Evolutionary conservation across 2,329 filamentous ascomycete species (phyloP).

Genomic region (Aureobasidium sp.): DNA sequence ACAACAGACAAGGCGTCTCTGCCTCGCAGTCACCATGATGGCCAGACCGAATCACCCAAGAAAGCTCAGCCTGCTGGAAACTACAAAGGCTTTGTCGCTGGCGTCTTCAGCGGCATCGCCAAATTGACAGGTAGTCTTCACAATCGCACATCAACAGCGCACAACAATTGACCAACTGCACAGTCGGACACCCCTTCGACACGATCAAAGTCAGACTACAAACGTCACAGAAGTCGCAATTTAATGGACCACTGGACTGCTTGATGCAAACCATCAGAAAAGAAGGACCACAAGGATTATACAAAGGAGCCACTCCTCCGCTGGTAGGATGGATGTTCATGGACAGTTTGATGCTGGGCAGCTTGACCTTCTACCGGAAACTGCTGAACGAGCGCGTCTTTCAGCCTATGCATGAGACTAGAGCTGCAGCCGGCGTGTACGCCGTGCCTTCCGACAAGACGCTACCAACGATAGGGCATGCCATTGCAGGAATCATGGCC

Average conservation of each 20-base stretch:
- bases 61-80: constrained; percentile 37
- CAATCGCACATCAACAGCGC: background rate
- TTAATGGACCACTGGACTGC: constrained; percentile 81
- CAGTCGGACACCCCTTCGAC: constrained; percentile 71
- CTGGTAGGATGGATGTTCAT: constrained; percentile 98
- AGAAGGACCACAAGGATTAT: constrained; percentile 78
- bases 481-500: constrained; percentile 77
- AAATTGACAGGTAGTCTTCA: constrained; percentile 69
- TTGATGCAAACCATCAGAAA: constrained; percentile 74
- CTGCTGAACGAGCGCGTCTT: constrained; percentile 77
- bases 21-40: constrained; percentile 15
- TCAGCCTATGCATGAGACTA: constrained; percentile 37
- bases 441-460: constrained; percentile 31
- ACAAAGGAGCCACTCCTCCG: constrained; percentile 83
- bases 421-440: constrained; percentile 25
- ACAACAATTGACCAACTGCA: background rate
- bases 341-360: constrained; percentile 89
- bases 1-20: background rate
- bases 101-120: constrained; percentile 89
- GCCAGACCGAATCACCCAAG: constrained; percentile 18
- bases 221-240: constrained; percentile 69
- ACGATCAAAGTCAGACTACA: constrained; percentile 95
- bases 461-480: constrained; percentile 74
- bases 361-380: constrained; percentile 80
- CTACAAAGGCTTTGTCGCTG: constrained; percentile 95